These are phyloP conservation scores for Fusarium mundagurra DNA, from an alignment of 2,329 filamentous ascomycete species.

Conservation along the genomic window DNA sequence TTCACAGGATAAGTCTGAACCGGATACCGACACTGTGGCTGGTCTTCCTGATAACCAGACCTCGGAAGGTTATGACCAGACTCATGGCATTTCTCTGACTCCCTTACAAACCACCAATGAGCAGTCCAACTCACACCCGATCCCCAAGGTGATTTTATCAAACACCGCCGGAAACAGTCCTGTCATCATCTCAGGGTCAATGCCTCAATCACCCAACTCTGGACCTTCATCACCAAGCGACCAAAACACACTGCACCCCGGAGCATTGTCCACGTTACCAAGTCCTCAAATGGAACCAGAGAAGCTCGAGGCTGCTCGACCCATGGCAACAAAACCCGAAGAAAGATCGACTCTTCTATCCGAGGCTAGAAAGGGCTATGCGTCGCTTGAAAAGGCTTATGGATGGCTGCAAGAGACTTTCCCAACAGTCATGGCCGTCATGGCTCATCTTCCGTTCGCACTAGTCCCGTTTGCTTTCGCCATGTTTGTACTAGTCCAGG, in stretches of 20 bases:
- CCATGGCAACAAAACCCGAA: background rate
- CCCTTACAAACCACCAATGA: background rate
- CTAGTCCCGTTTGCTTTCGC: slow-evolving; percentile 76
- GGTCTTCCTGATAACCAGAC: background rate
- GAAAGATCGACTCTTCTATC: slow-evolving; percentile 62
- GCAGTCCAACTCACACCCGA: background rate
- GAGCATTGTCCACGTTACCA: background rate
- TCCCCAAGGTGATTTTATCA: slow-evolving; percentile 4
- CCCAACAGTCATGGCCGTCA: slow-evolving; percentile 72
- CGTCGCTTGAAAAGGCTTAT: slow-evolving; percentile 50
- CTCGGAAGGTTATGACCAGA: background rate
- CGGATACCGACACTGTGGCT: background rate
- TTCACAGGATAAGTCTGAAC: background rate
- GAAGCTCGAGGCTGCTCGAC: background rate
- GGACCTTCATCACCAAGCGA: background rate
- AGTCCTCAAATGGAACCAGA: background rate
- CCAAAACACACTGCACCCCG: background rate
- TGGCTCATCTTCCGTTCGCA: slow-evolving; percentile 72
- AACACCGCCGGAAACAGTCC: slow-evolving; percentile 6
- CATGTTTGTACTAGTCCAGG: slow-evolving; percentile 81
- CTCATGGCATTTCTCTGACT: background rate
- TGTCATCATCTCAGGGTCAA: background rate
- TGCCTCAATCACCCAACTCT: background rate
- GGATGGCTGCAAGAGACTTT: slow-evolving; percentile 76
- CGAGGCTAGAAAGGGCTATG: slow-evolving; percentile 51